A percentile compares a stretch with the other conserved stretches of the same genome.
phyloP scores from a whole-genome alignment of 1,284 basidiomycete genomes.

The Leccinum subspadiceum region DNA sequence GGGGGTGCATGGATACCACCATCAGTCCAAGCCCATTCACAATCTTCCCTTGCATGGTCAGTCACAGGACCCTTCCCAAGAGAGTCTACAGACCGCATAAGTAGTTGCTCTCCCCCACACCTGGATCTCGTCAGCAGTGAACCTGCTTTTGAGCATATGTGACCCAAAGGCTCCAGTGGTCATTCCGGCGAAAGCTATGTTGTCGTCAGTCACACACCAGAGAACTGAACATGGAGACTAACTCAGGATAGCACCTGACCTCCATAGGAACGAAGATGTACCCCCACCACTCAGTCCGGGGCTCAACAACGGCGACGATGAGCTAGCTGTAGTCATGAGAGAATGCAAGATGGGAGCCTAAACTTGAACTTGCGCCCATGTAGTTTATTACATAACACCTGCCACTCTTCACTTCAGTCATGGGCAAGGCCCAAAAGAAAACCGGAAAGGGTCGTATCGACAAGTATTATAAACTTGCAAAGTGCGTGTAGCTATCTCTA shows the following conservation, averaged over 20 bases:
- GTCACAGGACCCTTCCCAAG: not conserved
- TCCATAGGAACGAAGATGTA: slow-evolving; percentile 39
- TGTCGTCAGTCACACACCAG: not conserved
- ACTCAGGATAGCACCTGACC: slow-evolving; percentile 34
- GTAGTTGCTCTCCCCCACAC: slow-evolving; percentile 64
- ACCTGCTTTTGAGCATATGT: slow-evolving; percentile 56
- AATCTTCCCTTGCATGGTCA: slow-evolving; percentile 45
- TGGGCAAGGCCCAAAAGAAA: slow-evolving; percentile 84
- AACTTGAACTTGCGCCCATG: not conserved
- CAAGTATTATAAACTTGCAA: slow-evolving; percentile 94
- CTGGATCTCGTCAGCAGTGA: slow-evolving; percentile 51
- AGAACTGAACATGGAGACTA: slow-evolving; percentile 6
- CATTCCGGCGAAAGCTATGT: slow-evolving; percentile 56
- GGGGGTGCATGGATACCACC: slow-evolving; percentile 68
- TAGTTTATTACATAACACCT: not conserved
- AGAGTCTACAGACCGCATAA: slow-evolving; percentile 53
- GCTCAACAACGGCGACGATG: slow-evolving; percentile 23
- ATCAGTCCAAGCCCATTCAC: slow-evolving; percentile 78
- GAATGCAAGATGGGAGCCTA: not conserved
- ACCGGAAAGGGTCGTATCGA: slow-evolving; percentile 94
- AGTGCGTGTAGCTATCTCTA: slow-evolving; percentile 47
- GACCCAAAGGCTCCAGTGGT: slow-evolving; percentile 68
- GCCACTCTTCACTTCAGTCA: slow-evolving; percentile 26
- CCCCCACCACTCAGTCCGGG: slow-evolving; percentile 12
- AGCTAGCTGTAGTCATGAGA: not conserved